Evolutionary conservation across 2,329 filamentous ascomycete genomes (phyloP).

Genomic region (Paecilomyces fulvus): DNA sequence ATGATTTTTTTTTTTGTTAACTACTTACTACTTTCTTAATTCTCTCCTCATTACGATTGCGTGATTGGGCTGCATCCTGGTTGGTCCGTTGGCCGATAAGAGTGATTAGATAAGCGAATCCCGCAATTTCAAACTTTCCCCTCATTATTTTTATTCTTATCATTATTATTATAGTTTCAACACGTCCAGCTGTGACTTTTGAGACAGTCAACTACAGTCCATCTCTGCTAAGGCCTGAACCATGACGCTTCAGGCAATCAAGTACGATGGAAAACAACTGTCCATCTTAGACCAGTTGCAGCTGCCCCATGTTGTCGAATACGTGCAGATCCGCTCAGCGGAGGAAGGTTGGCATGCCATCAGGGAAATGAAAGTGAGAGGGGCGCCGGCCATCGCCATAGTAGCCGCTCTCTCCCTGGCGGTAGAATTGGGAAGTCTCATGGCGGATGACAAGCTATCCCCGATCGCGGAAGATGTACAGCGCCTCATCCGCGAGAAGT

Average conservation of each 20-base stretch:
- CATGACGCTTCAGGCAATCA: slow-evolving; percentile 53
- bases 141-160: no score
- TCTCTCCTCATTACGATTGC: not conserved
- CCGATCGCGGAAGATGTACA: slow-evolving; percentile 52
- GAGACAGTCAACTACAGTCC: not conserved
- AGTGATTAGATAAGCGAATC: not conserved
- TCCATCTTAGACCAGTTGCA: slow-evolving; percentile 56
- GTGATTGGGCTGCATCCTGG: not conserved
- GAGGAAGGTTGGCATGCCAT: slow-evolving; percentile 59
- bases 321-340: slow-evolving; percentile 45
- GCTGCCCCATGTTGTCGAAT: slow-evolving; percentile 51
- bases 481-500: slow-evolving; percentile 61
- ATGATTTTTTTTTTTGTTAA: no score
- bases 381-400: slow-evolving; percentile 92
- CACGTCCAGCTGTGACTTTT: no score
- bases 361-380: slow-evolving; percentile 56
- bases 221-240: not conserved
- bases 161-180: no score
- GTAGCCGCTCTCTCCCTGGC: slow-evolving; percentile 87
- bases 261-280: slow-evolving; percentile 48
- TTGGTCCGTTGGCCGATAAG: not conserved
- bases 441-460: slow-evolving; percentile 32
- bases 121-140: not conserved
- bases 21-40: no score
- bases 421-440: slow-evolving; percentile 60